Evolutionary conservation across 495 filamentous ascomycete genomes (phyloP).

Genomic region (Neurospora sp.): DNA sequence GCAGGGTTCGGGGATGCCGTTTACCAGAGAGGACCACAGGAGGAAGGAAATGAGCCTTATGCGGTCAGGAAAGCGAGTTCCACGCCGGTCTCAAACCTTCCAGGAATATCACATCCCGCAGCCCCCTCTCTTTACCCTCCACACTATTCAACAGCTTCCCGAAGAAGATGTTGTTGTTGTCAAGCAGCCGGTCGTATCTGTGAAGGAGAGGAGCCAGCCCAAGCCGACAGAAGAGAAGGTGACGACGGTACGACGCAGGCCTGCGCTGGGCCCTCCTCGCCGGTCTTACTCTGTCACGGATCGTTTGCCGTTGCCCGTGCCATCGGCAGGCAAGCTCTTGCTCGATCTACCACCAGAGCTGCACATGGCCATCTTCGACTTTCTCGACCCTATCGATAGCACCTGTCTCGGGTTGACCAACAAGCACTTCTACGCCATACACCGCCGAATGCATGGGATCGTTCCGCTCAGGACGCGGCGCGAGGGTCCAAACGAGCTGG

Average conservation of each 20-base stretch:
- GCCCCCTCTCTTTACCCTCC: constrained; percentile 9
- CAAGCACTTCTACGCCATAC: constrained; percentile 41
- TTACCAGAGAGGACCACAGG: constrained; percentile 22
- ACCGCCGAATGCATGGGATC: constrained; percentile 37
- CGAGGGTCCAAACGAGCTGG: constrained; percentile 43
- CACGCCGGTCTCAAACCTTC: constrained; percentile 25
- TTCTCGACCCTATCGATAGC: constrained; percentile 46
- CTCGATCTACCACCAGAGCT: constrained; percentile 47
- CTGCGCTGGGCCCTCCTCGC: constrained; percentile 22
- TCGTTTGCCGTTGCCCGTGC: constrained; percentile 33
- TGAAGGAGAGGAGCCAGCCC: neutral
- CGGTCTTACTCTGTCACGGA: constrained; percentile 42
- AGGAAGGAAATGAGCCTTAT: constrained; percentile 12
- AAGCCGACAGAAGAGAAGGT: constrained; percentile 3
- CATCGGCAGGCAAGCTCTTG: constrained; percentile 26
- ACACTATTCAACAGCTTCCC: constrained; percentile 11
- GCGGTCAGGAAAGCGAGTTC: constrained; percentile 11
- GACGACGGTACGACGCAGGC: constrained; percentile 6
- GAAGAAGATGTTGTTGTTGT: neutral
- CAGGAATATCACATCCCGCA: constrained; percentile 21
- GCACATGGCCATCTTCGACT: constrained; percentile 43
- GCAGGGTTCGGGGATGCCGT: constrained; percentile 6
- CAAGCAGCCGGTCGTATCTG: neutral
- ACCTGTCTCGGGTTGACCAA: constrained; percentile 44
- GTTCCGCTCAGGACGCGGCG: constrained; percentile 39